A percentile compares a stretch with the other conserved stretches of the same genome.
Conservation (phyloP, 1,139 yeast genomes). For the Scheffersomyces segobiensis region DNA sequence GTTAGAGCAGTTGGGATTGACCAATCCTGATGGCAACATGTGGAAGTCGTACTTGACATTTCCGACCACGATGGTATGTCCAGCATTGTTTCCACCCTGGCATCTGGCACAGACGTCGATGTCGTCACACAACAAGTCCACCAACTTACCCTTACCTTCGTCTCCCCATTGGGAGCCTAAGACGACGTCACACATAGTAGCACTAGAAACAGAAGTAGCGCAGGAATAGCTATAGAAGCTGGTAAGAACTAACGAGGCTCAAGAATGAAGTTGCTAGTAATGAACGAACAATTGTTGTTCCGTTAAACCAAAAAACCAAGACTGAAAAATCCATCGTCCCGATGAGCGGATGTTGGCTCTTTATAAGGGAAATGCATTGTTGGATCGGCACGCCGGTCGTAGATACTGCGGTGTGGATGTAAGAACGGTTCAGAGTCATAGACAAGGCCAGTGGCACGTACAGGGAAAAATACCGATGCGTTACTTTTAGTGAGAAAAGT, state of each 20-base stretch:
- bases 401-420: neutral
- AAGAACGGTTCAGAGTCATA: slow-evolving; percentile 1
- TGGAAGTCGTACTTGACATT: slow-evolving; percentile 93
- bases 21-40: slow-evolving; percentile 96
- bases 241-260: neutral
- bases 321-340: neutral
- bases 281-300: slow-evolving; percentile 14
- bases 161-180: slow-evolving; percentile 99
- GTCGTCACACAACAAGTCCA: slow-evolving; percentile 88
- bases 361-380: neutral
- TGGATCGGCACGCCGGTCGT: neutral
- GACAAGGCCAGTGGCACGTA: neutral
- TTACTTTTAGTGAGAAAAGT: neutral
- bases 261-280: slow-evolving; percentile 6
- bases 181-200: slow-evolving; percentile 80
- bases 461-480: neutral
- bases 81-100: slow-evolving; percentile 99
- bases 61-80: slow-evolving; percentile 94
- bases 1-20: slow-evolving; percentile 87
- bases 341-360: neutral
- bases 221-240: neutral
- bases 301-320: slow-evolving; percentile 9
- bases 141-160: slow-evolving; percentile 98
- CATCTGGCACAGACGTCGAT: slow-evolving; percentile 97
- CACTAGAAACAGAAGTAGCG: neutral